A percentile compares a stretch with the other conserved stretches of the same genome.
Evolutionary conservation across 108 stramenopile genomes (phyloP).

Genomic region (Skeletonema marinoi): DNA sequence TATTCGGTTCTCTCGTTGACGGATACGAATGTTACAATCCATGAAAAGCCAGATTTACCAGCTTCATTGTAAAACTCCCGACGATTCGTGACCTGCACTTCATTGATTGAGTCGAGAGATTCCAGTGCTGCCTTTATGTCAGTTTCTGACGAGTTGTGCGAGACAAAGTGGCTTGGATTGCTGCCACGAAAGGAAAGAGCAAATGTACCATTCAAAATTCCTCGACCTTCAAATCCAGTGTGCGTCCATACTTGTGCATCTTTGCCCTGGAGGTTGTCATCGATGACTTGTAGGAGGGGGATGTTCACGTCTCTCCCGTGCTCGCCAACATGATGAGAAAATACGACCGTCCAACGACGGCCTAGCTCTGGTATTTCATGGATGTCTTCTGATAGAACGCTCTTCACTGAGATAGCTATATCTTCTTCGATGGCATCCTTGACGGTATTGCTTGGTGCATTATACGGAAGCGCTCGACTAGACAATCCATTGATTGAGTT

Average conservation of each 20-base stretch:
- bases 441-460: conserved; percentile 28
- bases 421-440: conserved; percentile 55
- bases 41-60: conserved; percentile 41
- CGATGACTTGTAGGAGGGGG: conserved; percentile 34
- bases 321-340: conserved; percentile 35
- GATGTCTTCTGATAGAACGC: conserved; percentile 30
- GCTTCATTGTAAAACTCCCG: conserved; percentile 9
- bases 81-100: conserved; percentile 38
- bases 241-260: conserved; percentile 41
- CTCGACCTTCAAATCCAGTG: conserved; percentile 44
- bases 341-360: conserved; percentile 58
- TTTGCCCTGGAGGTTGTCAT: conserved; percentile 24
- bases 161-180: conserved; percentile 27
- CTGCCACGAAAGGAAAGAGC: conserved; percentile 46
- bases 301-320: conserved; percentile 37
- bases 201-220: conserved; percentile 51
- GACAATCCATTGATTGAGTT: conserved; percentile 41
- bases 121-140: conserved; percentile 46
- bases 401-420: conserved; percentile 44
- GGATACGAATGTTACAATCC: conserved; percentile 51
- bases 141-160: conserved; percentile 41
- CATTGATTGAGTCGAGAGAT: conserved; percentile 49
- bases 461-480: conserved; percentile 30
- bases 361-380: conserved; percentile 50
- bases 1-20: conserved; percentile 49